Percentiles rank a stretch among this genome's conserved stretches.
Evolutionary conservation across 2,329 filamentous ascomycete species (phyloP).

Genomic region (Aureobasidium pullulans): DNA sequence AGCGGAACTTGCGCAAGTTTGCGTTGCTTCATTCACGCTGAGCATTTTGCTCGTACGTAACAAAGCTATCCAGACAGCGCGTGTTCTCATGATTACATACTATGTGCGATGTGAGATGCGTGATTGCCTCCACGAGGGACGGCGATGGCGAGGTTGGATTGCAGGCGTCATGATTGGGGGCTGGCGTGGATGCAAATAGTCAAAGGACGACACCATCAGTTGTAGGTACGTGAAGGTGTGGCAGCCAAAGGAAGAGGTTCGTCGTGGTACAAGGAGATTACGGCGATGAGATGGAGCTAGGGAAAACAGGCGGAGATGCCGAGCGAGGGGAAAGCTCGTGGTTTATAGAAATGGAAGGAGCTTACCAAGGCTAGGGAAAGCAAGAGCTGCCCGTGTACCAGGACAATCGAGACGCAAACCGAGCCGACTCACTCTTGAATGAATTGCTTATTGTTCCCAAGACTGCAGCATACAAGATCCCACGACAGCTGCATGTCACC

Average conservation of each 20-base stretch:
- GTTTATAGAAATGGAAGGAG: neutral
- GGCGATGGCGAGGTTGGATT: constrained; percentile 22
- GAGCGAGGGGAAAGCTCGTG: neutral
- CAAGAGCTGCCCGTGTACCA: constrained; percentile 2
- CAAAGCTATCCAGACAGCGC: neutral
- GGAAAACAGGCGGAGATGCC: neutral
- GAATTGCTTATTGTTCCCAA: too few species aligned
- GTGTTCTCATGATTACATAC: neutral
- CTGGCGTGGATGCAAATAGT: constrained; percentile 1
- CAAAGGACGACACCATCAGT: neutral
- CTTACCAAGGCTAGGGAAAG: neutral
- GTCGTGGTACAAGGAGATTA: neutral
- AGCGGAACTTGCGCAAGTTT: neutral
- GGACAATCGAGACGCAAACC: neutral
- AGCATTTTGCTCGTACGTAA: neutral
- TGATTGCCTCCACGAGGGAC: constrained; percentile 23
- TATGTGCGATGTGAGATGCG: constrained; percentile 9
- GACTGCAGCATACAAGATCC: too few species aligned
- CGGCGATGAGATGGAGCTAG: neutral
- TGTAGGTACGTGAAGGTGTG: neutral
- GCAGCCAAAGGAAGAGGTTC: neutral
- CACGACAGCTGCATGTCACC: too few species aligned
- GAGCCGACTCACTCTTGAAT: neutral
- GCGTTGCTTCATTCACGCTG: neutral
- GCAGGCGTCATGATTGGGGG: neutral